Percentiles rank a stretch among this genome's conserved stretches.
These are phyloP conservation scores for Leptographium procerum DNA, from an alignment of 2,329 filamentous ascomycete species.

Conservation along the genomic window DNA sequence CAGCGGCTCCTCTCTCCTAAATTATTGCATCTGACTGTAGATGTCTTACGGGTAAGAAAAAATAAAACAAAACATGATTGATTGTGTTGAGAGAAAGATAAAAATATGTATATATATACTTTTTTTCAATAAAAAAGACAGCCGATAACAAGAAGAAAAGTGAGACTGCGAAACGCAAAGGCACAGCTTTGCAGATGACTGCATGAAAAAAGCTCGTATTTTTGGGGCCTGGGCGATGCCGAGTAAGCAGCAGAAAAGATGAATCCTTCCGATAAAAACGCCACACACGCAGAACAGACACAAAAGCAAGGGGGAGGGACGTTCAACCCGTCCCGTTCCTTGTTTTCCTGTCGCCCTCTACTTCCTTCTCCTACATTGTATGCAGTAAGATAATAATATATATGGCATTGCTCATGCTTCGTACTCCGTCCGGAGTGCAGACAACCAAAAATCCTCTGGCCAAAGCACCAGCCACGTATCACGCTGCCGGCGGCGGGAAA, in stretches of 20 bases:
- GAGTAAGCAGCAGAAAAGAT: neutral
- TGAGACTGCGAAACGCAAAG: too few relatives aligned
- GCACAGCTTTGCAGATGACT: neutral
- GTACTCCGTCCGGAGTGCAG: too few relatives aligned
- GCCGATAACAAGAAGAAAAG: neutral
- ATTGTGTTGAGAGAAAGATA: too few relatives aligned
- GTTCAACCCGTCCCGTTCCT: neutral
- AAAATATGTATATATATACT: neutral
- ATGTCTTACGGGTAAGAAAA: neutral
- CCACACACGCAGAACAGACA: neutral
- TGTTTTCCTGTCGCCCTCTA: neutral
- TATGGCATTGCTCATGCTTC: too few relatives aligned
- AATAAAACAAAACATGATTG: too few relatives aligned
- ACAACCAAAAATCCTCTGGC: neutral
- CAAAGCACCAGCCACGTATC: neutral
- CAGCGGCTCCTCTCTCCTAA: neutral
- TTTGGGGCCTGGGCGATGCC: too few relatives aligned
- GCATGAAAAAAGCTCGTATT: neutral
- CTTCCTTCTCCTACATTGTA: too few relatives aligned
- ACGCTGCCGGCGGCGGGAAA: neutral
- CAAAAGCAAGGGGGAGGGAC: neutral
- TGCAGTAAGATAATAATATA: too few relatives aligned
- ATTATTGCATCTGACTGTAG: too few relatives aligned
- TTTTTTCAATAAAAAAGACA: neutral
- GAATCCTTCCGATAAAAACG: neutral